phyloP scores from a whole-genome alignment of 1,139 yeast genomes.

The Torulaspora pretoriensis region DNA sequence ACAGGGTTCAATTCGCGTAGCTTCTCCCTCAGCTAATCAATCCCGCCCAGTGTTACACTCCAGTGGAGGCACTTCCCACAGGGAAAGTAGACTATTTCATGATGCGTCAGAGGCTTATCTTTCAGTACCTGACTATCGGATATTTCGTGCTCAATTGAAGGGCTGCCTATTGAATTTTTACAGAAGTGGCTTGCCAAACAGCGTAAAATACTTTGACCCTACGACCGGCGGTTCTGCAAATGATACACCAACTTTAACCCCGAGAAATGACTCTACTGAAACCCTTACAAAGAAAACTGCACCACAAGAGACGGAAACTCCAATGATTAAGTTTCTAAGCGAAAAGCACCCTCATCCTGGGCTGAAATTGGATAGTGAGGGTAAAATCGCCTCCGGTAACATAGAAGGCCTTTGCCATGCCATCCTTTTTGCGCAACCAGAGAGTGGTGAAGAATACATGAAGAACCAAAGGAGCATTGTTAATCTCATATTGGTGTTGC shows the following conservation, averaged over 20 bases:
- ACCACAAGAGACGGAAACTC: background rate
- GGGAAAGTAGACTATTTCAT: constrained; percentile 28
- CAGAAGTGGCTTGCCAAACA: constrained; percentile 49
- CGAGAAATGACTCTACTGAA: constrained; percentile 1
- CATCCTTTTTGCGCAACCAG: constrained; percentile 47
- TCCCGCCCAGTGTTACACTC: constrained; percentile 1
- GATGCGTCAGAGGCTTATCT: constrained; percentile 16
- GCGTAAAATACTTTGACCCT: constrained; percentile 47
- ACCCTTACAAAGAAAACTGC: background rate
- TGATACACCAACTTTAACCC: constrained; percentile 2
- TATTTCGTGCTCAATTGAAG: constrained; percentile 59
- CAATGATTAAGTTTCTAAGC: constrained; percentile 37
- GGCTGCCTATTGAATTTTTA: constrained; percentile 59
- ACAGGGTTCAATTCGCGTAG: constrained; percentile 30
- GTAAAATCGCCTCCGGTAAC: constrained; percentile 48
- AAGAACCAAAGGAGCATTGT: constrained; percentile 32
- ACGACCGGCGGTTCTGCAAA: constrained; percentile 15
- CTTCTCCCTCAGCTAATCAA: constrained; percentile 17
- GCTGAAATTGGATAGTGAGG: constrained; percentile 50
- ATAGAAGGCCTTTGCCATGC: constrained; percentile 74
- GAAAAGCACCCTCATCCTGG: constrained; percentile 64
- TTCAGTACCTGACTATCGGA: constrained; percentile 36
- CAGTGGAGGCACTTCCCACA: constrained; percentile 22
- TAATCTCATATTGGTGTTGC: constrained; percentile 55
- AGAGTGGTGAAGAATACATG: constrained; percentile 40